phyloP scores from a whole-genome alignment of 2,329 filamentous ascomycete genomes.

The Neonectria hederae region DNA sequence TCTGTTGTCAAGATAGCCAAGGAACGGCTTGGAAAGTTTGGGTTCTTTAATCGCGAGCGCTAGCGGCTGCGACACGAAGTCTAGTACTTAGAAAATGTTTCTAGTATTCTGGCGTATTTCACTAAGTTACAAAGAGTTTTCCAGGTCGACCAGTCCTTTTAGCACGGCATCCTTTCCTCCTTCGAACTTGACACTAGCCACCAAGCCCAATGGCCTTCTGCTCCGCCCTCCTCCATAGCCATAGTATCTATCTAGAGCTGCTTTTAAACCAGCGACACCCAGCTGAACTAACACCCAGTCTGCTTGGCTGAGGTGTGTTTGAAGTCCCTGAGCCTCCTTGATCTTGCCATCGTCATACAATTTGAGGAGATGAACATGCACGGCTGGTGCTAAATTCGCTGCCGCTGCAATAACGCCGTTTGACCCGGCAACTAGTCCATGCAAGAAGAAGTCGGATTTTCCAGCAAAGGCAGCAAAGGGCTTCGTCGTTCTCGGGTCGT shows the following conservation, averaged over 20 bases:
- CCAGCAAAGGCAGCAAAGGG: slow-evolving; percentile 17
- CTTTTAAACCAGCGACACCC: slow-evolving; percentile 12
- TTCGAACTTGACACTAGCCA: slow-evolving; percentile 23
- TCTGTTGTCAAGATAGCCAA: neutral
- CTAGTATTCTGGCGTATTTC: neutral
- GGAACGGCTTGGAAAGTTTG: neutral
- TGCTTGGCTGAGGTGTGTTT: slow-evolving; percentile 9
- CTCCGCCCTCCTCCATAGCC: slow-evolving; percentile 18
- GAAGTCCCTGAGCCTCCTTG: slow-evolving; percentile 12
- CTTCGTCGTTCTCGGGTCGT: neutral
- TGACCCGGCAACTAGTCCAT: slow-evolving; percentile 15
- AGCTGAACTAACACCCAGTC: slow-evolving; percentile 20
- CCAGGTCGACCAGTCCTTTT: slow-evolving; percentile 20
- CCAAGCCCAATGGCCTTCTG: slow-evolving; percentile 19
- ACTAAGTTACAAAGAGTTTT: slow-evolving; percentile 15
- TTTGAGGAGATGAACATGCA: slow-evolving; percentile 18
- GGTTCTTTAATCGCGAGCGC: slow-evolving; percentile 1
- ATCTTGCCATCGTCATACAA: slow-evolving; percentile 20
- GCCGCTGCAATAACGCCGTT: slow-evolving; percentile 20
- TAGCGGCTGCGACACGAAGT: neutral
- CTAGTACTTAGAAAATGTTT: neutral
- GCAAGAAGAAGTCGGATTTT: slow-evolving; percentile 22
- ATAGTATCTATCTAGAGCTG: slow-evolving; percentile 12
- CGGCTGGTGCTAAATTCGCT: slow-evolving; percentile 8
- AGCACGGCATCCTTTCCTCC: slow-evolving; percentile 16